Percentiles rank a stretch among this genome's conserved stretches.
Conservation (phyloP, 371 early-diverging fungal species). For the Rhizopus arrhizus region DNA sequence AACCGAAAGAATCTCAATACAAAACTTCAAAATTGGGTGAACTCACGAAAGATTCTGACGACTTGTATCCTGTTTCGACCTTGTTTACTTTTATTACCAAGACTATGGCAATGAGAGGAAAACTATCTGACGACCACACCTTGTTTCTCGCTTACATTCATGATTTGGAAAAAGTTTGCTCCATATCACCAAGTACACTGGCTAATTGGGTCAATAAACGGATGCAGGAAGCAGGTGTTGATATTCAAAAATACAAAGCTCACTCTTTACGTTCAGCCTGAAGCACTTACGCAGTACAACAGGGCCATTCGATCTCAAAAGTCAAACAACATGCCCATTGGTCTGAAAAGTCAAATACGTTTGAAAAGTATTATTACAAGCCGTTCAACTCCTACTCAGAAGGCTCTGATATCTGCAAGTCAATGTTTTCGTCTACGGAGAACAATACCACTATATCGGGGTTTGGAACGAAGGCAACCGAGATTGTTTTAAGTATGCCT, state of each 20-base stretch:
- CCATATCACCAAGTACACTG: conserved; percentile 3
- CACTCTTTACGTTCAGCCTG: conserved; percentile 6
- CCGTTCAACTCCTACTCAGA: conserved; percentile 61
- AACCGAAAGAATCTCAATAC: conserved; percentile 23
- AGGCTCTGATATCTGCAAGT: conserved; percentile 85
- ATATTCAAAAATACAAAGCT: conserved; percentile 4
- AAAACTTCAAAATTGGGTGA: not conserved
- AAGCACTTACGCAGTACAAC: conserved; percentile 9
- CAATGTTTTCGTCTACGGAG: conserved; percentile 12
- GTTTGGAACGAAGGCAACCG: conserved; percentile 7
- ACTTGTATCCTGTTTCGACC: conserved; percentile 12
- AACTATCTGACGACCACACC: not conserved
- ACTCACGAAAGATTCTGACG: not conserved
- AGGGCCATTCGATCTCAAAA: conserved; percentile 2
- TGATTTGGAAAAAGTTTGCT: not conserved
- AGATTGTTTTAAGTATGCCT: no score
- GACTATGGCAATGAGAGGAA: not conserved
- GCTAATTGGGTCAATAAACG: conserved; percentile 8
- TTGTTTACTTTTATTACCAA: conserved; percentile 10
- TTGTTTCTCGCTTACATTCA: conserved; percentile 5
- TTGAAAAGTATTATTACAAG: conserved; percentile 56
- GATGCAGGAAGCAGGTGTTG: conserved; percentile 15
- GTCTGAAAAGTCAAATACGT: conserved; percentile 10
- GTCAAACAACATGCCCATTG: conserved; percentile 20
- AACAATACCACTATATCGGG: conserved; percentile 13